A percentile compares a stretch with the other conserved stretches of the same genome.
Conservation (phyloP, 352 stramenopile species). For the Globisporangium ultimum region DNA sequence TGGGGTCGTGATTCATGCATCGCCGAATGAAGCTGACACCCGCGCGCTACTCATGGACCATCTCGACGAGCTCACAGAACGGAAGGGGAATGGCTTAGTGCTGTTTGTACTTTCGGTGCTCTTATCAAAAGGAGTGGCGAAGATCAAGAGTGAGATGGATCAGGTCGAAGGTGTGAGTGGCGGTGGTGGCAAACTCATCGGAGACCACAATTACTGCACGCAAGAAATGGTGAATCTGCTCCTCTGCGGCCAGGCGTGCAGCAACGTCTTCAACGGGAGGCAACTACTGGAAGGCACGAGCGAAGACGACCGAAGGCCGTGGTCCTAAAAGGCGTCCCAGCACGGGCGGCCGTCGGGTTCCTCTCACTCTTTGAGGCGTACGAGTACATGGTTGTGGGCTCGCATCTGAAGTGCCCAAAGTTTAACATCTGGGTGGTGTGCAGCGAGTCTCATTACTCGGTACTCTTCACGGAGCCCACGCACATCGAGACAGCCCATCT, state of each 20-base stretch:
- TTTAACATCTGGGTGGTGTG: conserved; percentile 90
- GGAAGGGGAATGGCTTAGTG: conserved; percentile 64
- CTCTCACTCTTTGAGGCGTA: conserved; percentile 92
- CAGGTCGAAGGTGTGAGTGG: conserved; percentile 37
- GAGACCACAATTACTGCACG: conserved; percentile 85
- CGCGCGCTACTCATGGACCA: conserved; percentile 28
- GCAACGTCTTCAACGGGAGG: conserved; percentile 94
- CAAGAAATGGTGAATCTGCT: conserved; percentile 97
- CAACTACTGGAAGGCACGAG: conserved; percentile 67
- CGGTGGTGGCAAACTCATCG: conserved; percentile 64
- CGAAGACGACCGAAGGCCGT: conserved; percentile 56
- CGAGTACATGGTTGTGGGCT: conserved; percentile 84
- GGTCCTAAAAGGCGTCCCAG: conserved; percentile 67
- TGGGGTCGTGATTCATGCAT: conserved; percentile 30
- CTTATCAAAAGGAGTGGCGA: conserved; percentile 52
- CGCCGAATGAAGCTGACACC: conserved; percentile 29
- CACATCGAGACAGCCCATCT: conserved; percentile 21
- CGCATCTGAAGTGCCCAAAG: conserved; percentile 66
- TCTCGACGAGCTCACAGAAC: conserved; percentile 44
- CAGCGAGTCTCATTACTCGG: conserved; percentile 92
- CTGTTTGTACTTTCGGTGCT: conserved; percentile 69
- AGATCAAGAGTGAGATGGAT: conserved; percentile 86
- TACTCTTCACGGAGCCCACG: conserved; percentile 62
- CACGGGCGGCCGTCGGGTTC: conserved; percentile 70
- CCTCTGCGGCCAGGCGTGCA: conserved; percentile 88